Evolutionary conservation across 31 red algal species (phyloP).

Genomic region (Porphyra umbilicalis): DNA sequence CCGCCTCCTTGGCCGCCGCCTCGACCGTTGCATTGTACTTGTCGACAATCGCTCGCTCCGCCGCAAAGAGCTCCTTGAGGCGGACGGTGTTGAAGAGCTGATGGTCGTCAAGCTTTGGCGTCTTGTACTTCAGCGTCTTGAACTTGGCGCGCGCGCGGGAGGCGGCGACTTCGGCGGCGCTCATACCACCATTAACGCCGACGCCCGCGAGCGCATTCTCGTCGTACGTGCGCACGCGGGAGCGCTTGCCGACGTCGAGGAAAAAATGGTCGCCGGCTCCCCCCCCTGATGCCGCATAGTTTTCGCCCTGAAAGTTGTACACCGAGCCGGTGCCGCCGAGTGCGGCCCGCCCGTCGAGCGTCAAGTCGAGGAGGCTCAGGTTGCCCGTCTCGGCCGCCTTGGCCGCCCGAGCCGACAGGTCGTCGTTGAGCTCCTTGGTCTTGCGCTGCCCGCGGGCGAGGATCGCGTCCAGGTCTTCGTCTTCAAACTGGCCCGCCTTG

Average conservation of each 20-base stretch:
- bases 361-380: slow-evolving; percentile 72
- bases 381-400: slow-evolving; percentile 44
- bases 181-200: slow-evolving; percentile 1
- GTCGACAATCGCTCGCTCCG: slow-evolving; percentile 66
- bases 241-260: slow-evolving; percentile 98
- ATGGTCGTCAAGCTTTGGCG: slow-evolving; percentile 41
- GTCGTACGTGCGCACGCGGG: slow-evolving; percentile 79
- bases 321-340: slow-evolving; percentile 51
- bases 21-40: slow-evolving; percentile 71
- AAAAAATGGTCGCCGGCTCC: slow-evolving; percentile 54
- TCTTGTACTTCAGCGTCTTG: slow-evolving; percentile 16
- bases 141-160: neutral
- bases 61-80: slow-evolving; percentile 49
- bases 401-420: slow-evolving; percentile 60
- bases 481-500: slow-evolving; percentile 65
- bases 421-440: slow-evolving; percentile 81
- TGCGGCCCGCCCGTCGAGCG: slow-evolving; percentile 24
- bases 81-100: slow-evolving; percentile 61
- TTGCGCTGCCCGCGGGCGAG: slow-evolving; percentile 81
- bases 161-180: neutral
- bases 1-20: slow-evolving; percentile 43
- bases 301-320: slow-evolving; percentile 92
- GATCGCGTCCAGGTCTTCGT: slow-evolving; percentile 94
- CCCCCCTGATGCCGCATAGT: slow-evolving; percentile 48
- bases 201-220: slow-evolving; percentile 44